Base-by-base conservation (phyloP, 1,284 basidiomycete genomes). In the Rhizopogon parksii region DNA sequence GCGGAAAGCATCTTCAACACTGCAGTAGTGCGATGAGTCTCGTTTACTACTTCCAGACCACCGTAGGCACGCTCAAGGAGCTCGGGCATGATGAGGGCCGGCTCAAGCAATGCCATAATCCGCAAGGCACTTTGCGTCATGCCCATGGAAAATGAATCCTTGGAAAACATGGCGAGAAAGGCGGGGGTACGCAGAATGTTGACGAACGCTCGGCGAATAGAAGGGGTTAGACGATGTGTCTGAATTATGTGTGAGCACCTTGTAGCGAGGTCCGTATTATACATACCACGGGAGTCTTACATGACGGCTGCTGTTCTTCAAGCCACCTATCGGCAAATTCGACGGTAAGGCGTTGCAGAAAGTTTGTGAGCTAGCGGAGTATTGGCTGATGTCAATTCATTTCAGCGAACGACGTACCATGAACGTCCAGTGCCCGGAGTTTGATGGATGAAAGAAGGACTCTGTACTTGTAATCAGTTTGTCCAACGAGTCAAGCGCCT, bases 91-190 rank as follows among this genome's bases (percentile, higher is more conserved):
- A 99, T 80, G 38, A 97, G 72, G 21, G 80, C 77, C 0, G 95
- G 93, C 62, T 96, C 92, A 4, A 99, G 77, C 50, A 89, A 72
- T 1, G 88, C 83, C 71, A 95, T 74, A 24, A 77, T 76, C 53
- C 87, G 85, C 45, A 93, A 71, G 12, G 87, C 76, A 19, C 78
- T 77, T 63, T 90, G 87, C 6, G 88, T 80, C 63, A 79, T 83
- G 35, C 76, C 76, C 61, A 84, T 80, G 27, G 82, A 79, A 3
- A 83, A 60, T 2, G 80, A 70, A 58, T 90, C 91, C 69, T 98
- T 97, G 47, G 92, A 86, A 70, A 99, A 99, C 87, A 99, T 96
- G 19, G 91, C 84, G 11, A 98, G 79, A 34, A 99, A 74, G 1
- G 91, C 89, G 7, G 95, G 91, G 0, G 92, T 95, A 37, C 91